Evolutionary conservation across 371 early-diverging fungal genomes (phyloP).

Genomic region (Gilbertella persicaria): DNA sequence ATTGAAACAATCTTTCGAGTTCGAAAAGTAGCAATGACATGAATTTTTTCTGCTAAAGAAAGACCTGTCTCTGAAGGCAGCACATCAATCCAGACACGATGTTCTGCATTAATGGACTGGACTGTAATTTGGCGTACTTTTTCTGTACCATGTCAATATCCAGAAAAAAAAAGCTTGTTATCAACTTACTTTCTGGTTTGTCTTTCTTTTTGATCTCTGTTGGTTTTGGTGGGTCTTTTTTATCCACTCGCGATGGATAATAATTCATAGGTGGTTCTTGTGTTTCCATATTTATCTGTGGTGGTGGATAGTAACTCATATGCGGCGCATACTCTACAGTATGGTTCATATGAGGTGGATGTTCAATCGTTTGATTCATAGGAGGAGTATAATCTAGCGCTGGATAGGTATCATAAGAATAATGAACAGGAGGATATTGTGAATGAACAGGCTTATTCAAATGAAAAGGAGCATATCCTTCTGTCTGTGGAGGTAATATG

Average conservation of each 20-base stretch:
- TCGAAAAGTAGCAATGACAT: constrained; percentile 49
- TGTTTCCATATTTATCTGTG: not conserved
- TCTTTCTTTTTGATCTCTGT: not conserved
- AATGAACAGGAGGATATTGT: not conserved
- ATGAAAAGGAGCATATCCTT: constrained; percentile 9
- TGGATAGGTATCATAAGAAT: not conserved
- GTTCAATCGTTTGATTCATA: not conserved
- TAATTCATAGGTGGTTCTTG: not conserved
- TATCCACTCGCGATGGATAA: too few species aligned
- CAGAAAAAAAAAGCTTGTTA: not conserved
- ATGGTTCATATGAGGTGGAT: not conserved
- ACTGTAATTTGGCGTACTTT: constrained; percentile 50
- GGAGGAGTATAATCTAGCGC: not conserved
- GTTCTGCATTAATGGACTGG: constrained; percentile 48
- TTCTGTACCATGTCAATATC: constrained; percentile 6
- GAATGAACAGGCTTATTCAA: constrained; percentile 3
- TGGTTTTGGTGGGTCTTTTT: constrained; percentile 1
- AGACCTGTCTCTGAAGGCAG: constrained; percentile 49
- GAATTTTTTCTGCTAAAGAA: constrained; percentile 47
- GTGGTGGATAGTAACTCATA: not conserved
- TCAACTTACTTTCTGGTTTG: constrained; percentile 4
- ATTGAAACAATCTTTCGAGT: constrained; percentile 48
- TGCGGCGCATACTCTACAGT: not conserved
- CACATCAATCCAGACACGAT: constrained; percentile 50
- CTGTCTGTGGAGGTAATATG: not conserved